phyloP scores from a whole-genome alignment of 2,329 filamentous ascomycete species.

The Cladosporium velox region DNA sequence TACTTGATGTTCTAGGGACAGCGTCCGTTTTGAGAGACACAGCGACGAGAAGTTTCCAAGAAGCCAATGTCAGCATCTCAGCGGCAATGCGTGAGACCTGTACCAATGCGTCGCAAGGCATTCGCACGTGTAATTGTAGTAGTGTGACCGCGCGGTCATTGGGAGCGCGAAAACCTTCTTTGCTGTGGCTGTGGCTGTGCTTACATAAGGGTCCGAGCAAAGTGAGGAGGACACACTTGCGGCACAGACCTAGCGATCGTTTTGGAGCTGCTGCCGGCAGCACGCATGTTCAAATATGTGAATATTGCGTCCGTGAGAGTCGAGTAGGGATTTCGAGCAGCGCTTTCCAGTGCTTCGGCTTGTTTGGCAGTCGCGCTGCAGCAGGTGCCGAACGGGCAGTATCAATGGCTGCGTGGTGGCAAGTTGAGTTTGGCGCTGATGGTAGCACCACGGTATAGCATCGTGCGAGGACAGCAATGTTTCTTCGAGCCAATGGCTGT shows the following conservation, averaged over 20 bases:
- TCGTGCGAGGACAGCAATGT: not conserved
- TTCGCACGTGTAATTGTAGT: not conserved
- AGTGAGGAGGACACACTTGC: conserved; percentile 3
- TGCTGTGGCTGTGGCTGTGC: not conserved
- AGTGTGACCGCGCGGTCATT: not conserved
- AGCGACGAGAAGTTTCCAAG: not conserved
- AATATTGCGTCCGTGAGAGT: not conserved
- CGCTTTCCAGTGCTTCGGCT: not conserved
- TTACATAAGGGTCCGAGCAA: not conserved
- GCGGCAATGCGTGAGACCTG: not conserved
- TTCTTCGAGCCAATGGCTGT: conserved; percentile 2
- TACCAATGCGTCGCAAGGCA: not conserved
- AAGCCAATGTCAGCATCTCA: not conserved
- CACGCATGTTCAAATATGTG: not conserved
- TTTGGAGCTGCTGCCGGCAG: not conserved
- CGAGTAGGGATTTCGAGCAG: not conserved
- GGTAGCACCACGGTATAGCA: not conserved
- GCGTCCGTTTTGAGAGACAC: not conserved
- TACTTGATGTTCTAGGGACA: not conserved
- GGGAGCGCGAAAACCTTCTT: not conserved
- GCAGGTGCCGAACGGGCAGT: not conserved
- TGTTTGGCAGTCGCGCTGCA: not conserved
- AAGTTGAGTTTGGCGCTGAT: not conserved
- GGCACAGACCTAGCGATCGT: not conserved
- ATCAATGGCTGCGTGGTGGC: not conserved